A percentile compares a stretch with the other conserved stretches of the same genome.
These are phyloP conservation scores for Mucor velutinosus DNA, from an alignment of 371 early-diverging fungal genomes.

Conservation along the genomic window DNA sequence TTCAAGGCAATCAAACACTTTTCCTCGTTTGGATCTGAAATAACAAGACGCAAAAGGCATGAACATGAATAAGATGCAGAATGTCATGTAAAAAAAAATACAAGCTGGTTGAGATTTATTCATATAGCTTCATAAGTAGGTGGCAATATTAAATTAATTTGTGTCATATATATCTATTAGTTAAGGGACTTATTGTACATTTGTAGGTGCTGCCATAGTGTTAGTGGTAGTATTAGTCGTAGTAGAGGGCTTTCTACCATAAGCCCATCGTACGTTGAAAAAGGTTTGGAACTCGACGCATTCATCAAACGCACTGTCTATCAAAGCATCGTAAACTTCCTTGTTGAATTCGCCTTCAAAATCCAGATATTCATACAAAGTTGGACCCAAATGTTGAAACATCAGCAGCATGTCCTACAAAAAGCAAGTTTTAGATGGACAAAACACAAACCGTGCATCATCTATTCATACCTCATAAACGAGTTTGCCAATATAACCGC, in stretches of 20 bases:
- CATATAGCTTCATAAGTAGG: not conserved
- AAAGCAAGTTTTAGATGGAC: not conserved
- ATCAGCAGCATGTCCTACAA: conserved; percentile 20
- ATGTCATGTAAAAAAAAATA: too few species aligned
- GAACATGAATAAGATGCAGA: too few species aligned
- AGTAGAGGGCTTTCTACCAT: conserved; percentile 23
- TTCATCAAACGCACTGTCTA: conserved; percentile 48
- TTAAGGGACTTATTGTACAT: not conserved
- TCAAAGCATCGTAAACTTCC: conserved; percentile 20
- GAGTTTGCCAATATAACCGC: conserved; percentile 44
- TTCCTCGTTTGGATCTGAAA: too few species aligned
- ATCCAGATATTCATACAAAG: conserved; percentile 19
- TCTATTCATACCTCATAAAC: conserved; percentile 37
- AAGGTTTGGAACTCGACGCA: conserved; percentile 46
- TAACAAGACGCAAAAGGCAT: too few species aligned
- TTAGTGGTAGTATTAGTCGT: not conserved
- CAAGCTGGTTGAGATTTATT: not conserved
- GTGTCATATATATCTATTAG: not conserved
- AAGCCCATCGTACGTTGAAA: conserved; percentile 40
- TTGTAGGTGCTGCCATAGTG: not conserved
- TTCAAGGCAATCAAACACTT: too few species aligned
- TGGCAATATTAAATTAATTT: not conserved
- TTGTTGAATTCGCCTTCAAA: conserved; percentile 23
- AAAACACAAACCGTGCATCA: not conserved
- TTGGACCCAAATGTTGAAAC: conserved; percentile 25